phyloP scores from a whole-genome alignment of 345 rosid species.

The Gossypium turneri region DNA sequence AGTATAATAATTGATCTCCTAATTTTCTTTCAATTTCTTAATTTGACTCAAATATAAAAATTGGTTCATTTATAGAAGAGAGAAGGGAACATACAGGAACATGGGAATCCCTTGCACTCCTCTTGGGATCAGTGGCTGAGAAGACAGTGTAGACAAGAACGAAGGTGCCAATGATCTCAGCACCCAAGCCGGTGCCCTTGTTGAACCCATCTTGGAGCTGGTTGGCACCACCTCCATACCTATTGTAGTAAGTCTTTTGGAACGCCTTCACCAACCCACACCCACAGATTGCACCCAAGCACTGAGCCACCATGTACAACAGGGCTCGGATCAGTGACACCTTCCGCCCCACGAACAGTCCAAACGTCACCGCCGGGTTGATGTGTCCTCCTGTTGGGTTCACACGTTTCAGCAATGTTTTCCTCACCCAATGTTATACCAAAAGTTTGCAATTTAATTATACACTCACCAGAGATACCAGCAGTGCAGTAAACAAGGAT shows the following conservation, averaged over 20 bases:
- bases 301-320: conserved; percentile 60
- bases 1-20: background rate
- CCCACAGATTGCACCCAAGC: conserved; percentile 68
- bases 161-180: conserved; percentile 73
- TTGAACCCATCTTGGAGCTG: conserved; percentile 38
- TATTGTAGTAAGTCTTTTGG: conserved; percentile 53
- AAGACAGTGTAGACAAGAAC: conserved; percentile 80
- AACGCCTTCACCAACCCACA: conserved; percentile 59
- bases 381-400: conserved; percentile 52
- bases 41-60: too few relatives aligned
- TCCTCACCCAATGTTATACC: too few relatives aligned
- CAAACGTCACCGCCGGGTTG: conserved; percentile 63
- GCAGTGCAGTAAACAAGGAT: conserved; percentile 93
- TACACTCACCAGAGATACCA: conserved; percentile 67
- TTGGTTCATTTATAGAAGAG: too few relatives aligned
- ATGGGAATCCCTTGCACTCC: conserved; percentile 71
- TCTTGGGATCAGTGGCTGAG: conserved; percentile 77
- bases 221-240: conserved; percentile 64
- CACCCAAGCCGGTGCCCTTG: conserved; percentile 65
- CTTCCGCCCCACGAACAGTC: conserved; percentile 52
- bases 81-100: conserved; percentile 51
- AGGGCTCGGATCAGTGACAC: conserved; percentile 49
- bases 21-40: background rate
- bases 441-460: background rate
- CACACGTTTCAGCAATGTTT: background rate